Percentiles rank a stretch among this genome's conserved stretches.
phyloP scores from a whole-genome alignment of 805 yeast species.

The Kazachstania psychrophila region DNA sequence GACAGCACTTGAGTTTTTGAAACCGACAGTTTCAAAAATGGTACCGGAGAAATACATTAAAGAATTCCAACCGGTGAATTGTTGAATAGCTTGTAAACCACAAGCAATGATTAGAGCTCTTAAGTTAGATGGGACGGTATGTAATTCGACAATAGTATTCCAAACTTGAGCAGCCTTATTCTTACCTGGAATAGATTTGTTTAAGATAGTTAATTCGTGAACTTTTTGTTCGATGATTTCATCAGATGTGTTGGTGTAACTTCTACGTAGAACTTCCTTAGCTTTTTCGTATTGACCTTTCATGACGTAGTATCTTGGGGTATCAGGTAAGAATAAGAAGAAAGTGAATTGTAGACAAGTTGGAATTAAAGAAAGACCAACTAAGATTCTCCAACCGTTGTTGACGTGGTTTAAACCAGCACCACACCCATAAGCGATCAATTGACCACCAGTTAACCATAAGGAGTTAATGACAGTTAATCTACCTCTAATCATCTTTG shows the following conservation, averaged over 20 bases:
- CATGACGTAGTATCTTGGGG: conserved; percentile 84
- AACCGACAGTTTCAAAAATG: conserved; percentile 85
- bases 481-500: conserved; percentile 84
- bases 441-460: conserved; percentile 91
- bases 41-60: conserved; percentile 93
- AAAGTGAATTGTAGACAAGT: conserved; percentile 67
- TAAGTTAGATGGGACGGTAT: conserved; percentile 64
- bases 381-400: conserved; percentile 90
- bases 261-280: conserved; percentile 48
- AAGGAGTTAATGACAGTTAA: conserved; percentile 80
- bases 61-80: conserved; percentile 93
- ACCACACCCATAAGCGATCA: conserved; percentile 88
- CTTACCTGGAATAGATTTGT: conserved; percentile 39
- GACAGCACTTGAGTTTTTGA: conserved; percentile 83
- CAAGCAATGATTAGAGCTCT: conserved; percentile 87
- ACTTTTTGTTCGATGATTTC: conserved; percentile 59
- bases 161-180: conserved; percentile 42
- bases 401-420: conserved; percentile 66
- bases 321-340: conserved; percentile 85
- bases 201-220: conserved; percentile 47
- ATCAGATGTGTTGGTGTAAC: conserved; percentile 55
- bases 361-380: conserved; percentile 85
- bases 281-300: conserved; percentile 60
- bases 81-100: conserved; percentile 93
- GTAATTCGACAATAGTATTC: conserved; percentile 56